Evolutionary conservation across 495 filamentous ascomycete genomes (phyloP).

Genomic region (Talaromyces liani): DNA sequence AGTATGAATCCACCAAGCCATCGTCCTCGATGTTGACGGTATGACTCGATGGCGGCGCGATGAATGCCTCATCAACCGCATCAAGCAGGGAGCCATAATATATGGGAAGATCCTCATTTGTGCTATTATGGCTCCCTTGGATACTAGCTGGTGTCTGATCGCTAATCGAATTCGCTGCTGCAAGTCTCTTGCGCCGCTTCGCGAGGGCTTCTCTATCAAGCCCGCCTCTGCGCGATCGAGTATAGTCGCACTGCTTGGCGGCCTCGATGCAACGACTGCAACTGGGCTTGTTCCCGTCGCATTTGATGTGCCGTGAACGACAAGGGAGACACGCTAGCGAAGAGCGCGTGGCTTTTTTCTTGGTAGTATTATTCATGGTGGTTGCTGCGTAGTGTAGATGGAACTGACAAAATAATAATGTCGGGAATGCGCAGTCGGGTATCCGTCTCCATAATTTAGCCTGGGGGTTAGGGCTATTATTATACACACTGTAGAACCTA

Average conservation of each 20-base stretch:
- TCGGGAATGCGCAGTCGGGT: too few relatives aligned
- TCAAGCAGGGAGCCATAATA: not conserved
- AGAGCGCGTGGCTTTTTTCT: slow-evolving; percentile 5
- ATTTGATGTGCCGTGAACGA: slow-evolving; percentile 17
- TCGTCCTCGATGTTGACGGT: slow-evolving; percentile 14
- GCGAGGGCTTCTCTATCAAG: slow-evolving; percentile 17
- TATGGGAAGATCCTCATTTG: slow-evolving; percentile 2
- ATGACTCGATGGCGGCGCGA: not conserved
- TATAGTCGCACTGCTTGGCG: slow-evolving; percentile 38
- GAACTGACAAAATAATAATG: not conserved
- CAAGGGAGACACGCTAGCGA: slow-evolving; percentile 19
- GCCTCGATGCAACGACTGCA: slow-evolving; percentile 32
- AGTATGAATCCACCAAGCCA: slow-evolving; percentile 21
- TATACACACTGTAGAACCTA: too few relatives aligned
- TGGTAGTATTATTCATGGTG: not conserved
- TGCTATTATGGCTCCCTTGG: not conserved
- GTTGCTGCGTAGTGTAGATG: not conserved
- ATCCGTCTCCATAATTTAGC: too few relatives aligned
- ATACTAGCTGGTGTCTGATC: not conserved
- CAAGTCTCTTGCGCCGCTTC: slow-evolving; percentile 17
- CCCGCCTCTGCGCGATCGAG: slow-evolving; percentile 48
- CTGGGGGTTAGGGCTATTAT: too few relatives aligned
- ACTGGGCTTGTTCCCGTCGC: slow-evolving; percentile 17
- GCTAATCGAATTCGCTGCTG: not conserved
- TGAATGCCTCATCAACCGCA: not conserved